phyloP scores from a whole-genome alignment of 371 early-diverging fungal genomes.

The Mortierella polycephala region DNA sequence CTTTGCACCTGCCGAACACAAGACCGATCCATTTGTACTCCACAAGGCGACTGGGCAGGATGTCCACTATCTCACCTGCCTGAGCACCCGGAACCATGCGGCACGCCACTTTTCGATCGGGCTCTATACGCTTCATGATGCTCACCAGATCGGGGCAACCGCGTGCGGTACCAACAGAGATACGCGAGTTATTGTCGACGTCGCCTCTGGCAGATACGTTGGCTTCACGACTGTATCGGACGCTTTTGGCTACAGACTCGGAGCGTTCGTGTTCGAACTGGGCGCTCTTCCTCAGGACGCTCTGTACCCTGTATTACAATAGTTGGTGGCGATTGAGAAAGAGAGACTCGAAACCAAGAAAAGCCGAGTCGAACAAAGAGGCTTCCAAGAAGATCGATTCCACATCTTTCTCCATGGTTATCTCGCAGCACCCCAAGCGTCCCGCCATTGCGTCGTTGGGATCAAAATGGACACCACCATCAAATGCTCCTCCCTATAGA shows the following conservation, averaged over 20 bases:
- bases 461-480: conserved; percentile 11
- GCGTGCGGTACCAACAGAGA: conserved; percentile 2
- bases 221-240: conserved; percentile 10
- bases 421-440: conserved; percentile 17
- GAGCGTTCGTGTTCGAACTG: conserved; percentile 16
- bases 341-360: conserved; percentile 6
- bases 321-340: conserved; percentile 10
- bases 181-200: conserved; percentile 26
- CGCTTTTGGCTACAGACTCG: background rate
- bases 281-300: background rate
- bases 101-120: conserved; percentile 10
- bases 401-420: background rate
- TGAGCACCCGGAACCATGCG: conserved; percentile 11
- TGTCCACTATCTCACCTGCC: conserved; percentile 20
- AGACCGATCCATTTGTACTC: conserved; percentile 28
- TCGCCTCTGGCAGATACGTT: conserved; percentile 23
- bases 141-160: background rate
- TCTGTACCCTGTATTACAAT: conserved; percentile 18
- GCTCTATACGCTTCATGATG: conserved; percentile 14
- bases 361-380: background rate
- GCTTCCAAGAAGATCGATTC: conserved; percentile 5
- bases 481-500: conserved; percentile 21
- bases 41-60: conserved; percentile 27
- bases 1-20: conserved; percentile 20
- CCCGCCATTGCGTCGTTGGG: conserved; percentile 12